Evolutionary conservation across 352 stramenopile species (phyloP).

Genomic region (Phytophthora crassamura): DNA sequence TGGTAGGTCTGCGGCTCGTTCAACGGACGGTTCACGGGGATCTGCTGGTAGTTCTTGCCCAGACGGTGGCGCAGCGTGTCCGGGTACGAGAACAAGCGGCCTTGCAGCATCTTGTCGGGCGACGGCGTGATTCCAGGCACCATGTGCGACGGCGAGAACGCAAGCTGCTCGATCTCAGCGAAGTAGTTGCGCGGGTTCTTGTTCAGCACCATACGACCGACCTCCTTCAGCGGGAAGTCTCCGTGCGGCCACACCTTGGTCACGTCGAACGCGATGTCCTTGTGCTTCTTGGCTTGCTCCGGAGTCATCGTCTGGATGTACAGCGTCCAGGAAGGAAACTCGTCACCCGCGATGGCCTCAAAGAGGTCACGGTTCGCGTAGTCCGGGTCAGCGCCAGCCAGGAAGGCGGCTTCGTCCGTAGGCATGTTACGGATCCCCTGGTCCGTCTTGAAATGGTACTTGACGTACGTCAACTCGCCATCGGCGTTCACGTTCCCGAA

Average conservation of each 20-base stretch:
- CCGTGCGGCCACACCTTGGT: slow-evolving; percentile 91
- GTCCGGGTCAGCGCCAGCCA: slow-evolving; percentile 75
- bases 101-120: slow-evolving; percentile 90
- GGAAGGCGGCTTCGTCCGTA: slow-evolving; percentile 61
- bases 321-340: slow-evolving; percentile 80
- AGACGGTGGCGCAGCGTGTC: slow-evolving; percentile 90
- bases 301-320: slow-evolving; percentile 91
- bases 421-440: slow-evolving; percentile 84
- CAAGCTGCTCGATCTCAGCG: slow-evolving; percentile 91
- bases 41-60: slow-evolving; percentile 90
- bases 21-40: slow-evolving; percentile 89
- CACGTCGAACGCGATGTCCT: slow-evolving; percentile 89
- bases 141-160: slow-evolving; percentile 88
- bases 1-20: slow-evolving; percentile 71
- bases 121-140: slow-evolving; percentile 89
- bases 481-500: slow-evolving; percentile 85
- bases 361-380: slow-evolving; percentile 90
- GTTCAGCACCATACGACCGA: slow-evolving; percentile 87
- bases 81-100: slow-evolving; percentile 90
- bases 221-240: slow-evolving; percentile 79
- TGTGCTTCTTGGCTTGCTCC: slow-evolving; percentile 58
- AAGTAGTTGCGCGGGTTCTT: slow-evolving; percentile 92
- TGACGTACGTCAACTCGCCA: slow-evolving; percentile 77
- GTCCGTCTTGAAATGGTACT: slow-evolving; percentile 93
- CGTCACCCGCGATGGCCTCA: slow-evolving; percentile 72